Percentiles rank a stretch among this genome's conserved stretches.
Evolutionary conservation across 192 early-diverging fungal genomes (phyloP).

Genomic region (Helicostylum pulchrum): DNA sequence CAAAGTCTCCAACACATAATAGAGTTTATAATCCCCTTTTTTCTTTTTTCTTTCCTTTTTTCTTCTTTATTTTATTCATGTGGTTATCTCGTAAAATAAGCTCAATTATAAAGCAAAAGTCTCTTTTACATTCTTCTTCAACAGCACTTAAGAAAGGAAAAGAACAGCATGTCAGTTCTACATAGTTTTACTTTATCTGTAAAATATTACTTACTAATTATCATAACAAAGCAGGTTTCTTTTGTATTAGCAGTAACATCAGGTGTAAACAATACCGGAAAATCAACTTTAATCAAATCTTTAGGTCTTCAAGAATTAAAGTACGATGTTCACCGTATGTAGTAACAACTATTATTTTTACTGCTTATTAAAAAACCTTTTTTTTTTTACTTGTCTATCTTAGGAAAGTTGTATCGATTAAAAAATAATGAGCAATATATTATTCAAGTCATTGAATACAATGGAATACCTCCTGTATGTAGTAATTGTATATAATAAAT

Average conservation of each 20-base stretch:
- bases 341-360: not conserved
- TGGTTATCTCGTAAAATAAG: slow-evolving; percentile 15
- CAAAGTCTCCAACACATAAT: not conserved
- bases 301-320: slow-evolving; percentile 14
- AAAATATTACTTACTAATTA: not conserved
- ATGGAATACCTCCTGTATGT: slow-evolving; percentile 2
- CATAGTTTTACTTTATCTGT: not conserved
- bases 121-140: not conserved
- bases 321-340: not conserved
- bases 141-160: not conserved
- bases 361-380: not conserved
- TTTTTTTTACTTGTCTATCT: not conserved
- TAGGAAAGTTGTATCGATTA: slow-evolving; percentile 12
- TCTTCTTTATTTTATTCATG: not conserved
- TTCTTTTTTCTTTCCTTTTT: slow-evolving; percentile 5
- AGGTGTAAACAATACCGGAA: slow-evolving; percentile 23
- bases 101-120: slow-evolving; percentile 3
- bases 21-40: no score
- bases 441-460: not conserved
- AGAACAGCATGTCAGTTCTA: not conserved
- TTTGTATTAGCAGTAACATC: slow-evolving; percentile 19
- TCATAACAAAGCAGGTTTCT: not conserved
- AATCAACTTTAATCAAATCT: slow-evolving; percentile 23
- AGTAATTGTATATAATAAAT: no score
- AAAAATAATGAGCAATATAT: slow-evolving; percentile 4